Evolutionary conservation across 345 rosid species (phyloP), one percentile per base, ranked within the genome.

Genomic region (Citrus hindsii): DNA sequence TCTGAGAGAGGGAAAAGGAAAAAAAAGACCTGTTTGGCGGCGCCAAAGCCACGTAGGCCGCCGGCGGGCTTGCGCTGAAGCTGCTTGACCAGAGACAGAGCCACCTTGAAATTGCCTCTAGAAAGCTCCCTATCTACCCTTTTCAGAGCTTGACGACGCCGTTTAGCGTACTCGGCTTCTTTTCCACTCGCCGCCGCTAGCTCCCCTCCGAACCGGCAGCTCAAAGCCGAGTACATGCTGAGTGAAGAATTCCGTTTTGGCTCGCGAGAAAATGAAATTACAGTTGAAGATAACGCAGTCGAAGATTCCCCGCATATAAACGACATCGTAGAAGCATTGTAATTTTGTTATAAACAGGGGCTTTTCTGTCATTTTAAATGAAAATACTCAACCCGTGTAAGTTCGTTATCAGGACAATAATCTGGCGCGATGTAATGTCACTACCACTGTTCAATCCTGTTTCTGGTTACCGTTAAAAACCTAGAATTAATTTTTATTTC

Each of bases 11-110:
- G 5, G 2, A 51, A 64, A 75, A 66, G n/a, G 46, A 14, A 35
- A 59, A 75, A 66, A 60, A 32, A 25, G 46, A 88, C 92, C 89
- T 80, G 85, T 75, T 85, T 84, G 55, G 83, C 85, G 37, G 90
- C 73, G 76, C 88, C 92, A 66, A 90, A 88, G 79, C 86, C 82
- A 46, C 87, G 80, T 51, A 90, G 84, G 71, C 80, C 82, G 8
- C 86, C 79, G 76, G 82, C 71, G 74, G 83, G 86, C 78, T 86
- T 83, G 28, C 86, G 73, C 42, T 74, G 89, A 53, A 85, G 74
- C 81, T 87, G 90, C 81, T 87, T 86, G 71, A 85, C 87, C 12
- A 83, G 82, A 60, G 87, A 78, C 38, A 89, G 74, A 25, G 92
- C 92, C 13, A 62, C 58, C 65, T 71, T 78, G 76, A 80, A 82